Base-by-base conservation (phyloP, 371 early-diverging fungal genomes). In the Mortierella sp. region DNA sequence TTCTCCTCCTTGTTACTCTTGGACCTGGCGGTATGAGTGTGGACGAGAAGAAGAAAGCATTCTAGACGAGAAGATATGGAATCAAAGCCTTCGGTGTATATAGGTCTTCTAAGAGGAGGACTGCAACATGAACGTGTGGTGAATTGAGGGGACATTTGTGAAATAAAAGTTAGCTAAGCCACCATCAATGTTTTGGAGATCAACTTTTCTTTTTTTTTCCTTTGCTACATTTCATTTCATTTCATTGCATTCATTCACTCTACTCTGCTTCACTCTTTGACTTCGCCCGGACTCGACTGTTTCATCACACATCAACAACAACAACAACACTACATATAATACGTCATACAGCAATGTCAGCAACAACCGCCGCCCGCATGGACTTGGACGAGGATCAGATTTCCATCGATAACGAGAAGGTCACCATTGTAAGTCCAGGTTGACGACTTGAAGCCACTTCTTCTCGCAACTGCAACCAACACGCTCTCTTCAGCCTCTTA, bases 1-100 rank as follows among this genome's bases (percentile, higher is more conserved):
- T 98, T 88, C 89, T 99, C 74, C 89, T 98, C 73, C 92, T 99
- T 52, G 95, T 95, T 85, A 97, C 95, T 88, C 93, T 97, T 75
- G 99, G 98, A 44, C 98, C 99, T 31, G 99, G 98, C 80, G 95
- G 94, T 72, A 91, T 95, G 83, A 96, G 97, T 65, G 93, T 98
- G 84, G 99, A 98, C 90, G 98, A 98, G 90, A 98, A 98, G 94
- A 98, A 98, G 92, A 98, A 98, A 89, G 94, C 92, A 75, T 97
- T 93, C 88, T 98, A 94, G 42, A 38, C 42, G 42, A 38, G 42
- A 38, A 90, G 45, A 8, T 8, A 19, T 31, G 21, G 8, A 14
- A 48, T 6, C 54, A 8, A 9, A 38, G 9, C 10, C 24, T 8
- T 42, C 38, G 28, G 28, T 26, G 11, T 10, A 21, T 21, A 21